These are phyloP conservation scores for Symmetrospora coprosmae DNA, from an alignment of 768 basidiomycete genomes.

Conservation along the genomic window DNA sequence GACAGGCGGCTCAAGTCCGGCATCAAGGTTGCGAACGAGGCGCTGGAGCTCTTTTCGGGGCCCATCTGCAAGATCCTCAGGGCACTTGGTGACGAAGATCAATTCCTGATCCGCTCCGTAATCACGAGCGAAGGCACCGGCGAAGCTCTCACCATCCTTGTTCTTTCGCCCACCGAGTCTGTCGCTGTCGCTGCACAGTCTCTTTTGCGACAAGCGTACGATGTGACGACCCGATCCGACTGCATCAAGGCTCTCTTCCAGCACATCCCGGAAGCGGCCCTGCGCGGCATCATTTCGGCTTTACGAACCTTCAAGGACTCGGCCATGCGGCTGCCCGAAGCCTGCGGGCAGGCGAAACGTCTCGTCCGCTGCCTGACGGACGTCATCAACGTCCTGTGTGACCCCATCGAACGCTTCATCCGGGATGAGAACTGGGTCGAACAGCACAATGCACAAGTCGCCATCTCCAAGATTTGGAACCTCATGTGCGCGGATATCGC, in stretches of 20 bases:
- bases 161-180: slow-evolving; percentile 67
- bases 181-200: slow-evolving; percentile 62
- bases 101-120: slow-evolving; percentile 44
- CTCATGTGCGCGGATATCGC: slow-evolving; percentile 65
- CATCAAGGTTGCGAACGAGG: slow-evolving; percentile 50
- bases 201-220: slow-evolving; percentile 69
- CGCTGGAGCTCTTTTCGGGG: slow-evolving; percentile 47
- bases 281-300: slow-evolving; percentile 58
- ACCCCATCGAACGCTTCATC: slow-evolving; percentile 55
- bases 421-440: slow-evolving; percentile 30
- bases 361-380: slow-evolving; percentile 87
- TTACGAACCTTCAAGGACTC: slow-evolving; percentile 53
- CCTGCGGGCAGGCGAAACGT: slow-evolving; percentile 72
- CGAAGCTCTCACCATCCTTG: slow-evolving; percentile 50
- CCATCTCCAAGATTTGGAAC: slow-evolving; percentile 61
- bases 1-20: slow-evolving; percentile 42
- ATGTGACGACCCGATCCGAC: slow-evolving; percentile 75
- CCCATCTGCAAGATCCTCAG: slow-evolving; percentile 54
- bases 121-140: slow-evolving; percentile 48
- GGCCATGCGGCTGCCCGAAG: slow-evolving; percentile 59
- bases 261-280: slow-evolving; percentile 50
- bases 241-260: slow-evolving; percentile 67
- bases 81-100: slow-evolving; percentile 51
- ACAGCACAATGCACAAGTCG: slow-evolving; percentile 34
- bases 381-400: slow-evolving; percentile 73